Conservation (phyloP, 2,329 filamentous ascomycete genomes). For the Myriangium duriaei region DNA sequence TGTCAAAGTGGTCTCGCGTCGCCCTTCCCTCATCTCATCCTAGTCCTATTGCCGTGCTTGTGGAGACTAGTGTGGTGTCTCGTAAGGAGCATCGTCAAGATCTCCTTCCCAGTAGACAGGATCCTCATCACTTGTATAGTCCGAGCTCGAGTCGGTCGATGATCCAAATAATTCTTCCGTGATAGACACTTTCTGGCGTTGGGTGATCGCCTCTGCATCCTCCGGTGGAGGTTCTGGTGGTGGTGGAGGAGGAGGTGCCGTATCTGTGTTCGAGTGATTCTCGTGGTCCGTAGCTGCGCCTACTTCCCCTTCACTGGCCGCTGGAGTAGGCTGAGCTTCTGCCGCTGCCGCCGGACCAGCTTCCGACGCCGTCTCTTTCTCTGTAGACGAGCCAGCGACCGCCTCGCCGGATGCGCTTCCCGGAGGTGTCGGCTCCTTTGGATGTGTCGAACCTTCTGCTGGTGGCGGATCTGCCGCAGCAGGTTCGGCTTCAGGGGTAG, state of each 20-base stretch:
- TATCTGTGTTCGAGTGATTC: neutral
- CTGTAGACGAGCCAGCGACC: neutral
- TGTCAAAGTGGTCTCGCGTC: too few species aligned
- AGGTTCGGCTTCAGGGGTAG: neutral
- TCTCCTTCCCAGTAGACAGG: constrained; percentile 4
- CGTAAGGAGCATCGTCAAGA: constrained; percentile 1
- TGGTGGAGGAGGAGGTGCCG: neutral
- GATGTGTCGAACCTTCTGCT: neutral
- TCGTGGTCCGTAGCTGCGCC: too few species aligned
- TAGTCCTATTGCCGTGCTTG: too few species aligned
- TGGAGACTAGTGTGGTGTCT: too few species aligned
- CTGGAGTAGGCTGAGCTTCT: neutral
- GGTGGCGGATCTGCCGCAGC: neutral
- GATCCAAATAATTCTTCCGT: constrained; percentile 6
- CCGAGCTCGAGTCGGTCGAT: constrained; percentile 1
- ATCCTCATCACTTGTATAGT: neutral
- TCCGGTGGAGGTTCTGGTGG: constrained; percentile 1
- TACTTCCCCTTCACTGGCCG: neutral
- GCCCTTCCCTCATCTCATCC: too few species aligned
- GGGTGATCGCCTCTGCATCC: neutral
- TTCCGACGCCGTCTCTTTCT: too few species aligned
- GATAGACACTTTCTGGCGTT: constrained; percentile 4
- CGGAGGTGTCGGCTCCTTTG: neutral
- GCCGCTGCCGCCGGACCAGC: neutral
- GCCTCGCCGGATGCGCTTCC: neutral